Base-by-base conservation (phyloP, 306 rosid genomes). In the Rosa multiflora region DNA sequence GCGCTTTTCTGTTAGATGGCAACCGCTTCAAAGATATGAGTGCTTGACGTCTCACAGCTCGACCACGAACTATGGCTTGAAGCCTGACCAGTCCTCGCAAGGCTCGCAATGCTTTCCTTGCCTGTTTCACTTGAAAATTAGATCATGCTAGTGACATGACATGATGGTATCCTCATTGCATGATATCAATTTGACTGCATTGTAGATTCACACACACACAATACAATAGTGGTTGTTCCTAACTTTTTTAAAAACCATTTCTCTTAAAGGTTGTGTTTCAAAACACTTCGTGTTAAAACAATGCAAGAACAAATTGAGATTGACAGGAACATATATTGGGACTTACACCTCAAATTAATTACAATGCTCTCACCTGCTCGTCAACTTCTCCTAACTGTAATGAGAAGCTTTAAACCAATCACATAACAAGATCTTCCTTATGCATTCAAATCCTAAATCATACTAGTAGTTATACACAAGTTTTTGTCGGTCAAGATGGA, bases 21-120 rank as follows among this genome's bases (percentile, higher is more conserved):
- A 75, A 71, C 75, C 78, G 53, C 83, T 79, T 88, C 82, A 78
- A 64, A 79, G 73, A 48, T 3, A 29, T 53, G 1, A 77, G 56
- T 70, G 83, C 55, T 84, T 74, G 90, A 32, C 89, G 89, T 67
- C 98, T 90, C 85, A 86, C 96, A 3, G 90, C 91, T 82, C 88
- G 82, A 42, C 98, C 98, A 0, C 98, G 94, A 85, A 87, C 83
- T 75, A 92, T 86, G 63, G 98, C 97, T 85, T 94, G 98, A 68
- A 94, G 85, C 83, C 83, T 88, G 70, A 92, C 92, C 35, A 94
- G 77, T 76, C 98, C 98, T 82, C 88, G 92, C 87, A 92, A 81
- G 53, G 96, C 96, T 83, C 87, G 83, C 79, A 92, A 59, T 52
- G 98, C 97, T 86, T 94, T 94, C 84, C 92, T 94, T 42, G 98